Evolutionary conservation across 805 yeast species (phyloP).

Genomic region (Starmera pachycereana): DNA sequence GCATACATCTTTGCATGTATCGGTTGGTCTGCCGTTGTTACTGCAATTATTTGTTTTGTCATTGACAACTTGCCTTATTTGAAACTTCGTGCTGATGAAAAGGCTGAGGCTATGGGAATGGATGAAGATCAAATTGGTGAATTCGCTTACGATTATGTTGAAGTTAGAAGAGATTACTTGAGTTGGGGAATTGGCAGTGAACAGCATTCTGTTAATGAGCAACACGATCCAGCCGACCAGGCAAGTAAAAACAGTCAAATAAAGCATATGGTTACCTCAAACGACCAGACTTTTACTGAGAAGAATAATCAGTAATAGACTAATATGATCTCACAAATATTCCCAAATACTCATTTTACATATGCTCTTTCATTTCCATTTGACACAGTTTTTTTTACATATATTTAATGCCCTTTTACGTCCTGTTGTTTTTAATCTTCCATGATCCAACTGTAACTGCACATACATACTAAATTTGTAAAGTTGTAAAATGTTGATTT

Average conservation of each 20-base stretch:
- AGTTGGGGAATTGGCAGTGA: slow-evolving; percentile 26
- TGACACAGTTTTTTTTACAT: too few species aligned
- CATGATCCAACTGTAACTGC: too few species aligned
- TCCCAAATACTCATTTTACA: too few species aligned
- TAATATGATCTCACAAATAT: too few species aligned
- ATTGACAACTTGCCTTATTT: slow-evolving; percentile 76
- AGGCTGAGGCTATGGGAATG: slow-evolving; percentile 81
- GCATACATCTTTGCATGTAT: slow-evolving; percentile 69
- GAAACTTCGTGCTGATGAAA: slow-evolving; percentile 68
- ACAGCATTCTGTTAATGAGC: background rate
- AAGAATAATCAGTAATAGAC: too few species aligned
- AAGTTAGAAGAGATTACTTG: slow-evolving; percentile 84
- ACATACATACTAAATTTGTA: too few species aligned
- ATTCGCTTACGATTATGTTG: slow-evolving; percentile 97
- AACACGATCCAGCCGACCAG: background rate
- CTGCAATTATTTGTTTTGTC: slow-evolving; percentile 65
- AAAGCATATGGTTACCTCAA: too few species aligned
- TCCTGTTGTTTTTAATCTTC: too few species aligned
- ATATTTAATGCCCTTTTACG: too few species aligned
- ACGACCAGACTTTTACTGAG: too few species aligned
- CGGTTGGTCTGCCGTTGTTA: slow-evolving; percentile 69
- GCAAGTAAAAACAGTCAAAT: background rate
- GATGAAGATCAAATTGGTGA: slow-evolving; percentile 98
- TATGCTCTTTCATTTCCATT: too few species aligned
- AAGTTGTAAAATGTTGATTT: too few species aligned